Evolutionary conservation across 2,329 filamentous ascomycete species (phyloP).

Genomic region (Beauveria medogensis): DNA sequence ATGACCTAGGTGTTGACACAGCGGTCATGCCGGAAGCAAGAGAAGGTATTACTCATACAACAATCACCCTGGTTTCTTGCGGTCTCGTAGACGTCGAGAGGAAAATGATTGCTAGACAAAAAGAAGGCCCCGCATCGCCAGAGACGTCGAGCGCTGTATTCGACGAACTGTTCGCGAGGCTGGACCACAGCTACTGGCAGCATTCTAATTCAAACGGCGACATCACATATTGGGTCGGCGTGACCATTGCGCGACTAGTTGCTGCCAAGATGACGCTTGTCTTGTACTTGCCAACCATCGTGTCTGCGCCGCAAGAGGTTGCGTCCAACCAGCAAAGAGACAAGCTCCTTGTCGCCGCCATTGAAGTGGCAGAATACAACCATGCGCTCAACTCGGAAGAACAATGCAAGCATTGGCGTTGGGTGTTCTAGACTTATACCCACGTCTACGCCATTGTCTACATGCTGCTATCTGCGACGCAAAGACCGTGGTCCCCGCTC

Average conservation of each 20-base stretch:
- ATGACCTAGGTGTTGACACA: slow-evolving; percentile 40
- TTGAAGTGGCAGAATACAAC: slow-evolving; percentile 49
- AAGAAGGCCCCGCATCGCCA: slow-evolving; percentile 21
- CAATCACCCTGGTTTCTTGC: slow-evolving; percentile 30
- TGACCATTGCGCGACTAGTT: slow-evolving; percentile 35
- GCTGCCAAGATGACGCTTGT: slow-evolving; percentile 47
- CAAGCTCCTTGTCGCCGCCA: slow-evolving; percentile 40
- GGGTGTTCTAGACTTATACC: slow-evolving; percentile 51
- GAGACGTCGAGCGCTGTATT: slow-evolving; percentile 36
- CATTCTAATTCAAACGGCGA: slow-evolving; percentile 24
- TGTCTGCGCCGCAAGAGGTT: slow-evolving; percentile 29
- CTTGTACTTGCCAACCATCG: slow-evolving; percentile 44
- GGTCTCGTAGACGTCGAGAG: slow-evolving; percentile 28
- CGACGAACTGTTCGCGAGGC: slow-evolving; percentile 33
- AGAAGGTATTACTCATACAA: slow-evolving; percentile 46
- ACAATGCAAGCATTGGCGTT: slow-evolving; percentile 43
- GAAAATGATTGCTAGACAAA: slow-evolving; percentile 27
- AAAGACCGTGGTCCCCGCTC: slow-evolving; percentile 36
- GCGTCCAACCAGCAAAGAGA: slow-evolving; percentile 31
- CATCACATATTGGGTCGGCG: slow-evolving; percentile 30
- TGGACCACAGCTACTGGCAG: slow-evolving; percentile 36
- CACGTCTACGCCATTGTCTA: slow-evolving; percentile 54
- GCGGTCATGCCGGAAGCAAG: slow-evolving; percentile 37
- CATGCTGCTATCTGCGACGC: slow-evolving; percentile 42
- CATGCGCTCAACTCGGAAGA: slow-evolving; percentile 44